These are phyloP conservation scores for Durio zibethinus DNA, from an alignment of 345 rosid species.

Conservation along the genomic window DNA sequence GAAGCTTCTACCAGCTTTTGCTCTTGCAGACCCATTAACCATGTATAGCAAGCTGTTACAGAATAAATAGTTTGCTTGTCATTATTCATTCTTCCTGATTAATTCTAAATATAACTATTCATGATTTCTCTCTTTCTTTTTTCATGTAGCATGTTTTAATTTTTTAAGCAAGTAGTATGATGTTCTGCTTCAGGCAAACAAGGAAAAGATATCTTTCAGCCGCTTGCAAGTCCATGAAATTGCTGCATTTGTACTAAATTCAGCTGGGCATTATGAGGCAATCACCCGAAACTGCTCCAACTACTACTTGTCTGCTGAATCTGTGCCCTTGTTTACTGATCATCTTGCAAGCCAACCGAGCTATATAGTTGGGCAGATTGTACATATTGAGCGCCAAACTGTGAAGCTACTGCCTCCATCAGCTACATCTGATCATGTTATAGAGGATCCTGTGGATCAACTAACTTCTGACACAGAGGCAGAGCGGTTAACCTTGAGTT, in stretches of 20 bases:
- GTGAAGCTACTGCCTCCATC: slow-evolving; percentile 53
- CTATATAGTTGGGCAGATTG: slow-evolving; percentile 85
- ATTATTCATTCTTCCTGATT: not conserved
- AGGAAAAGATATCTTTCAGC: slow-evolving; percentile 82
- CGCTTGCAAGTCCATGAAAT: slow-evolving; percentile 87
- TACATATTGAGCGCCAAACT: slow-evolving; percentile 81
- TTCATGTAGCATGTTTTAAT: not conserved
- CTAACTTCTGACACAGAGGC: slow-evolving; percentile 46
- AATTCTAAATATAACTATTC: not conserved
- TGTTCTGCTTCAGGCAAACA: slow-evolving; percentile 61
- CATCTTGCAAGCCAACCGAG: slow-evolving; percentile 75
- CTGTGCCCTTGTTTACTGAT: slow-evolving; percentile 87
- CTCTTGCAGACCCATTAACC: slow-evolving; percentile 1
- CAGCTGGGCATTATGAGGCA: slow-evolving; percentile 81
- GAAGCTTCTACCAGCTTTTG: not conserved
- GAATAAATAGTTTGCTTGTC: not conserved
- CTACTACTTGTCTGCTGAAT: slow-evolving; percentile 87
- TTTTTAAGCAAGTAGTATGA: not conserved
- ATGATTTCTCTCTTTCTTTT: not conserved
- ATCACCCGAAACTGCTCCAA: slow-evolving; percentile 64
- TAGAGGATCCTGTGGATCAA: slow-evolving; percentile 37
- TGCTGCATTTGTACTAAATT: slow-evolving; percentile 86
- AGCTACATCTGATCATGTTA: slow-evolving; percentile 36
- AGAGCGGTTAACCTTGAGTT: slow-evolving; percentile 53
- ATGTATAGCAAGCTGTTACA: not conserved